A percentile compares a stretch with the other conserved stretches of the same genome.
Conservation (phyloP, 164 flowering plant genomes). For the Stephania cephalantha region DNA sequence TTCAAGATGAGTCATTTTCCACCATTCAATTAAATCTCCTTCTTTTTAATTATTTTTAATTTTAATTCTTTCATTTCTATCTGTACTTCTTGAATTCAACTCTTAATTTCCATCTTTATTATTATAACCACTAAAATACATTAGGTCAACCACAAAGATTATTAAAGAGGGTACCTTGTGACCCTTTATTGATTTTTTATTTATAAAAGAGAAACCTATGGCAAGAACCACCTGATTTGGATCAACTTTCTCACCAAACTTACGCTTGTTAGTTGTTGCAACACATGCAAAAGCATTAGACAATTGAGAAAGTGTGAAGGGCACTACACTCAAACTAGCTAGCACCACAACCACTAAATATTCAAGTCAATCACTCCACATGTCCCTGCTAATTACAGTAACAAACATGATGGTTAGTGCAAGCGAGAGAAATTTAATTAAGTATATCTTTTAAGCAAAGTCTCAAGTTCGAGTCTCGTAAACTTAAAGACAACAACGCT, state of each 20-base stretch:
- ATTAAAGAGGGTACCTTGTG: not conserved
- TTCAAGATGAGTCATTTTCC: not conserved
- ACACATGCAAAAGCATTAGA: conserved; percentile 1
- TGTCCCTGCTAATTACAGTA: not conserved
- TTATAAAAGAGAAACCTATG: not conserved
- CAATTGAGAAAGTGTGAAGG: not conserved
- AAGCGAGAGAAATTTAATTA: not conserved
- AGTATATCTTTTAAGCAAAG: no score
- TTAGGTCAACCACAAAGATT: not conserved
- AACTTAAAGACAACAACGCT: no score
- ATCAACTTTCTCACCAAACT: conserved; percentile 1
- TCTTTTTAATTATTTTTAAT: not conserved
- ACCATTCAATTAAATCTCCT: not conserved
- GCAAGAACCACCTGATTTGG: conserved; percentile 2
- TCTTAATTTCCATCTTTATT: not conserved
- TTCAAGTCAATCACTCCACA: not conserved
- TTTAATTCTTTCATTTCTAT: not conserved
- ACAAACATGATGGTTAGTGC: not conserved
- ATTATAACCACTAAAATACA: not conserved
- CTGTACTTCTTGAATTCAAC: not conserved
- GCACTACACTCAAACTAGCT: not conserved
- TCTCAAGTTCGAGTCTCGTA: no score
- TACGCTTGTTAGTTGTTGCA: not conserved
- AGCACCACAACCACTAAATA: not conserved
- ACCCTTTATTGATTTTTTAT: not conserved